A percentile compares a stretch with the other conserved stretches of the same genome.
phyloP scores from a whole-genome alignment of 2,329 filamentous ascomycete species.

The Monosporascus sp. region DNA sequence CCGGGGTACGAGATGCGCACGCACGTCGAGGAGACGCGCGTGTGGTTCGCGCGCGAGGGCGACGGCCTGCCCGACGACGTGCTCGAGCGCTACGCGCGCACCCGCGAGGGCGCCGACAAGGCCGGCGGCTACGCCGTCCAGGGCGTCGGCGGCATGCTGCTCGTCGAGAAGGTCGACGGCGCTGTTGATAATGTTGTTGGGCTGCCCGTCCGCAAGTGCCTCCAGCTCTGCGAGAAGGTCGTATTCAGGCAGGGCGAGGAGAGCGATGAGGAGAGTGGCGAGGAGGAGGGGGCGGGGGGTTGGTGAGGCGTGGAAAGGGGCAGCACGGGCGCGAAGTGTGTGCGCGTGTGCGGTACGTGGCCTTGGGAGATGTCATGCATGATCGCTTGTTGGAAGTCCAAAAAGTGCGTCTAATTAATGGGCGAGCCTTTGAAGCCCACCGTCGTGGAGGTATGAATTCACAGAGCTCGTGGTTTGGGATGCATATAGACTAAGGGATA shows the following conservation, averaged over 20 bases:
- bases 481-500: too few relatives aligned
- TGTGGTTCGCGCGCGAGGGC: slow-evolving; percentile 69
- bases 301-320: slow-evolving; percentile 6
- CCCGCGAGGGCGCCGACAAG: slow-evolving; percentile 90
- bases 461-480: too few relatives aligned
- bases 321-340: neutral
- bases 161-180: slow-evolving; percentile 86
- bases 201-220: slow-evolving; percentile 69
- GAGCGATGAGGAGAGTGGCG: slow-evolving; percentile 45
- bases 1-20: slow-evolving; percentile 81
- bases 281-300: slow-evolving; percentile 27
- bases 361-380: too few relatives aligned
- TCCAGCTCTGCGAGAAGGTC: slow-evolving; percentile 85
- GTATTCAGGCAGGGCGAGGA: slow-evolving; percentile 68
- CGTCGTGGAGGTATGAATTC: too few relatives aligned
- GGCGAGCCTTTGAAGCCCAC: too few relatives aligned
- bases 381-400: too few relatives aligned
- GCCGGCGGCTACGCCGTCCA: slow-evolving; percentile 95
- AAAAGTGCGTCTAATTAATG: too few relatives aligned
- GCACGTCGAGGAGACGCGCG: slow-evolving; percentile 83
- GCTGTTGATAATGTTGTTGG: slow-evolving; percentile 93
- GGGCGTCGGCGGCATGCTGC: slow-evolving; percentile 75
- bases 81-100: slow-evolving; percentile 71
- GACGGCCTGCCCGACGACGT: slow-evolving; percentile 68
- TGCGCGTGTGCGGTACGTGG: too few relatives aligned